phyloP scores from a whole-genome alignment of 2,329 filamentous ascomycete genomes.

The Aspergillus bombycis region DNA sequence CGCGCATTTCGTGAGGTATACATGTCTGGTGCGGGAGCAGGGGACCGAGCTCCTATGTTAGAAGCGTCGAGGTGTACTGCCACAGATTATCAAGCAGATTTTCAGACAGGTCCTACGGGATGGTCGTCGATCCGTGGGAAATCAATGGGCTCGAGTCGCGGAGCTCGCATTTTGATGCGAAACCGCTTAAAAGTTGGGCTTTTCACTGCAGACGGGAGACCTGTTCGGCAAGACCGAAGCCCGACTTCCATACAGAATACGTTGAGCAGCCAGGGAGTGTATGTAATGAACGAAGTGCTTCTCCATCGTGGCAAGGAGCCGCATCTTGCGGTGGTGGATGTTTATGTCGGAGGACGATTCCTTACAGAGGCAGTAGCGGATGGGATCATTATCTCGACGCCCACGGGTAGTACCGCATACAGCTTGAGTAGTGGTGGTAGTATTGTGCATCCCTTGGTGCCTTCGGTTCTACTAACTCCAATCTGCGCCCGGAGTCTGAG shows the following conservation, averaged over 20 bases:
- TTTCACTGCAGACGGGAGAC: constrained; percentile 67
- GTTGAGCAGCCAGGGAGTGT: constrained; percentile 50
- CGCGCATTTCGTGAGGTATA: constrained; percentile 90
- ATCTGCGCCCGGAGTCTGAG: constrained; percentile 91
- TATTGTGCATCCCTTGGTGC: constrained; percentile 92
- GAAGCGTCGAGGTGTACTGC: constrained; percentile 46
- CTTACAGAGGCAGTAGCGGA: constrained; percentile 94
- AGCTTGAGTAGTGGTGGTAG: constrained; percentile 88
- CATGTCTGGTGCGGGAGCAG: constrained; percentile 69
- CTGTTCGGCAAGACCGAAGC: constrained; percentile 55
- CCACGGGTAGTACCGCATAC: constrained; percentile 94
- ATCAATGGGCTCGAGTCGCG: constrained; percentile 73
- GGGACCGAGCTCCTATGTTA: constrained; percentile 49
- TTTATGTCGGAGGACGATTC: constrained; percentile 85
- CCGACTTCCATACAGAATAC: constrained; percentile 29
- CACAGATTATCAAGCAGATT: constrained; percentile 26
- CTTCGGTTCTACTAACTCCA: constrained; percentile 84
- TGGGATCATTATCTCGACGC: constrained; percentile 90
- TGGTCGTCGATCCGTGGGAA: constrained; percentile 81
- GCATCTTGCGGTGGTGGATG: constrained; percentile 88
- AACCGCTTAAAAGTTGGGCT: constrained; percentile 86
- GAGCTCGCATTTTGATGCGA: constrained; percentile 80
- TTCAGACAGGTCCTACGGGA: constrained; percentile 46
- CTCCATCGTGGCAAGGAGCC: constrained; percentile 89
- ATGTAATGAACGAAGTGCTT: constrained; percentile 92